Evolutionary conservation across 1,139 yeast species (phyloP), one percentile per base, ranked within the genome.

Genomic region (Geotrichum aggregatum): DNA sequence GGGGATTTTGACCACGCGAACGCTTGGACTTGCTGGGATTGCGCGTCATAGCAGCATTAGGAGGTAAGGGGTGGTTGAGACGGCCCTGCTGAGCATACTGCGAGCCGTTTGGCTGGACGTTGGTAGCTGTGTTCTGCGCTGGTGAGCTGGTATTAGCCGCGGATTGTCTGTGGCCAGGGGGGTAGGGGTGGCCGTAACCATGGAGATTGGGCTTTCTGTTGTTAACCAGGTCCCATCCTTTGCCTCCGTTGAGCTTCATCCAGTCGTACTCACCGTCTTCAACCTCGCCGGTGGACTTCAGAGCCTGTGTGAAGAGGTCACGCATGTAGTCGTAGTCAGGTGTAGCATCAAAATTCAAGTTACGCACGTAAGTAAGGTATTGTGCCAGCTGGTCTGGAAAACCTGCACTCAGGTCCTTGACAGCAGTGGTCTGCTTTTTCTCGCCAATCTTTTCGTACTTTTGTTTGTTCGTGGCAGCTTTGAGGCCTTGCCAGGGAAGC

Each of bases 401-500:
- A 7, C 88, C 91, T 54, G 79, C 82, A 66, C 96, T 84, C 58
- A 91, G 74, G 49, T 87, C 89, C 54, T 76, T 76, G 42, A 92
- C 84, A 30, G 85, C 81, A 5, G 96, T 86, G 10, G 92, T 79
- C 70, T 89, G 87, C 72, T 91, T 91, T 71, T 91, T 91, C 65
- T 87, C 92, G 56, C 97, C 98, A 71, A 92, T 92, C 69, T 89
- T 91, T 71, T 92, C 98, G 70, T 92, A 92, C 71, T 92, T 92
- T 66, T 87, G 89, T 72, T 92, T 92, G 73, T 92, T 92, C 39
- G 95, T 89, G 59, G 96, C 95, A n/a, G 98, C 98, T 71, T 91
- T 91, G 60, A 92, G 77, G 28, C 98, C 98, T 73, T 92, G 98
- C 98, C 98, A 92, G 49, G 98, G 98, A 65, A 92, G 79, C 58